phyloP scores from a whole-genome alignment of 805 yeast species.

The Saturnispora gosingensis region DNA sequence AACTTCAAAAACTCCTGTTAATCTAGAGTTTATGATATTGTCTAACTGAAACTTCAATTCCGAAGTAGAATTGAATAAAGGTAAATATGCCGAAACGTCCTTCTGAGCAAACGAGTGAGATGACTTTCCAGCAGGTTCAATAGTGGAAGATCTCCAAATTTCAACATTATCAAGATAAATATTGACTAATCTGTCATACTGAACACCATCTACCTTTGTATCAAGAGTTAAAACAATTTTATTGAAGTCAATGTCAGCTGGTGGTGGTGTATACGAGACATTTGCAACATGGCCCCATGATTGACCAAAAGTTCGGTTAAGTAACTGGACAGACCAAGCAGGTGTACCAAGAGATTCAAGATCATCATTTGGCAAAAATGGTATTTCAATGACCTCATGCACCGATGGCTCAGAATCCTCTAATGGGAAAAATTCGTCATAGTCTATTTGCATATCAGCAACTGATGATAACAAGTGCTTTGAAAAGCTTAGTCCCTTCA shows the following conservation, averaged over 20 bases:
- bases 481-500: not conserved
- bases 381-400: conserved; percentile 27
- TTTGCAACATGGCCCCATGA: conserved; percentile 52
- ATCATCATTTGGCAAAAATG: conserved; percentile 20
- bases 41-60: conserved; percentile 52
- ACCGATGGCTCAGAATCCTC: not conserved
- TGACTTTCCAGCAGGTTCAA: conserved; percentile 55
- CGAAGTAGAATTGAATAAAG: conserved; percentile 37
- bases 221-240: conserved; percentile 45
- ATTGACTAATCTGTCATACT: conserved; percentile 58
- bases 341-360: conserved; percentile 23
- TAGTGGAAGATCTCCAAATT: conserved; percentile 79
- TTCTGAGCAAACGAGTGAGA: conserved; percentile 45
- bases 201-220: conserved; percentile 48
- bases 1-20: conserved; percentile 55
- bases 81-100: conserved; percentile 51
- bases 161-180: conserved; percentile 53
- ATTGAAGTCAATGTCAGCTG: conserved; percentile 34
- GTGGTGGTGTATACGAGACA: conserved; percentile 36
- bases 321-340: conserved; percentile 32
- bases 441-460: not conserved
- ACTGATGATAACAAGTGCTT: not conserved
- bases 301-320: conserved; percentile 44
- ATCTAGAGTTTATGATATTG: conserved; percentile 43
- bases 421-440: not conserved